These are phyloP conservation scores for Fusarium tuaranense DNA, from an alignment of 2,329 filamentous ascomycete species.

Conservation along the genomic window DNA sequence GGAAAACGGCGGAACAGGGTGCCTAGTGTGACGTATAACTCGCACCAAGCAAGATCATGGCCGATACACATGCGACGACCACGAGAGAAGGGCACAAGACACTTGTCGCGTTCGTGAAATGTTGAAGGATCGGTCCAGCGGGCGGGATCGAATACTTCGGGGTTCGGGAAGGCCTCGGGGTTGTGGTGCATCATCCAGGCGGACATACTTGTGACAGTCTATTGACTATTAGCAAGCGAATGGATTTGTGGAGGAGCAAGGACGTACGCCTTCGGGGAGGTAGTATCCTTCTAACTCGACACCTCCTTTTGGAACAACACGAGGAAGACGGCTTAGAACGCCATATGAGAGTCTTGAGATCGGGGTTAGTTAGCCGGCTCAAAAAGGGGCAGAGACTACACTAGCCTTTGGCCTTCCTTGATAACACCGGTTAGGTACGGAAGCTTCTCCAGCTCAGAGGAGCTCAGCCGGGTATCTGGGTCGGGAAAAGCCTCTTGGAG, in stretches of 20 bases:
- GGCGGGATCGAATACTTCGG: conserved; percentile 14
- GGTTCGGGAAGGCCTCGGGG: conserved; percentile 4
- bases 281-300: conserved; percentile 14
- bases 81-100: conserved; percentile 12
- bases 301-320: conserved; percentile 10
- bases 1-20: conserved; percentile 12
- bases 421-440: conserved; percentile 16
- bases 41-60: conserved; percentile 14
- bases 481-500: conserved; percentile 15
- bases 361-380: not conserved
- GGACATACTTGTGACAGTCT: conserved; percentile 19
- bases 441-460: conserved; percentile 7
- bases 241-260: not conserved
- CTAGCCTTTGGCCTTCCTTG: conserved; percentile 19
- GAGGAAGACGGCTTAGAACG: conserved; percentile 14
- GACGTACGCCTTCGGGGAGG: conserved; percentile 8
- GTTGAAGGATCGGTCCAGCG: conserved; percentile 14
- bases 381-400: not conserved
- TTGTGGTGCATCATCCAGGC: conserved; percentile 26
- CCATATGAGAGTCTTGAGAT: conserved; percentile 14
- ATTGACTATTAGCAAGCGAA: not conserved
- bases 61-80: conserved; percentile 20
- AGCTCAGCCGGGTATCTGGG: not conserved
- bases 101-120: conserved; percentile 13
- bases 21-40: conserved; percentile 14